Base-by-base conservation (phyloP, 1,139 yeast species). In the Pichia sp. region DNA sequence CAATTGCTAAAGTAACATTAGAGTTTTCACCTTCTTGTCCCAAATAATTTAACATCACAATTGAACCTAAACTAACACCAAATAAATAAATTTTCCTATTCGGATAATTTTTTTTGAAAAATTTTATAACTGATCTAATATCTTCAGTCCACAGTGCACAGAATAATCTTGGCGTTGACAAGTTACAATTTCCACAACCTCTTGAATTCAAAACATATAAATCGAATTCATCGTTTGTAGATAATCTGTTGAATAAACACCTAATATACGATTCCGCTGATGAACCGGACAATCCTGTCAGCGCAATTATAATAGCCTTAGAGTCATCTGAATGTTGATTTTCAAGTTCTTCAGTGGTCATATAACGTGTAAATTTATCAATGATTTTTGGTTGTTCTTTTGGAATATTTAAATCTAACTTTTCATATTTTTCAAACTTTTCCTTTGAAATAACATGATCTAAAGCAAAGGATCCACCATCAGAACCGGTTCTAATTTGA, bases 271-370 rank as follows among this genome's bases (percentile, higher is more conserved):
- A 78, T 60, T 90, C 97, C 55, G 87, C 95, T 23, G 95, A 83
- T 0, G 97, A 96, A 23, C 97, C 97, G 5, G 87, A 90, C 35
- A 90, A 73, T 0, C 97, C 97, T 59, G 90, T 97, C 41, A 82
- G 66, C 6, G 83, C 70, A 26, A 89, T 74, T 30, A 85, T 73
- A 45, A 89, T 66, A 2, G 96, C 96, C 45, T 69, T 74, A 1
- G 59, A 52, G 5, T 66, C 62, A 28, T 67, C 70, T 2, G 51
- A 42, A 3, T 33, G 23, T 28, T 43, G 34, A 12, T 41, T 38
- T 2, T 59, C 63, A n/a, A 74, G 46, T 57, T 82, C 87, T 4
- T 65, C 69, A 2, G 72, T 67, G 8, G 73, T 69, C 55, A 87
- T 69, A 55, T 78, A 85, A 54, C 96, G 70, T 0, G 95, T 82